Conservation (phyloP, 2,329 filamentous ascomycete genomes). For the Hymenoscyphus albidus region DNA sequence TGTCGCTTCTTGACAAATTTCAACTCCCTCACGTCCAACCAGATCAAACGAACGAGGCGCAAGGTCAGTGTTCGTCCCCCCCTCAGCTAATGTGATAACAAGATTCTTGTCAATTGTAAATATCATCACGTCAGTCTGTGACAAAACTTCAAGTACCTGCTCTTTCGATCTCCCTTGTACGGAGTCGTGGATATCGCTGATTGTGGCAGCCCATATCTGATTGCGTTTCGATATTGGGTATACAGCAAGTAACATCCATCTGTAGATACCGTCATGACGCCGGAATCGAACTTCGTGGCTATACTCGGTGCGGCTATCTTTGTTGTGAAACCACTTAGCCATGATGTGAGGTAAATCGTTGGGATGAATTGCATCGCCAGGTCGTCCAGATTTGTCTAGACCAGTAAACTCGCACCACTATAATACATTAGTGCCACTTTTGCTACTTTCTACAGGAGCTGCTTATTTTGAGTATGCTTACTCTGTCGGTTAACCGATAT, state of each 20-base stretch:
- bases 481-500: slow-evolving; percentile 26
- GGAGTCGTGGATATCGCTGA: slow-evolving; percentile 27
- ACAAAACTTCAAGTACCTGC: slow-evolving; percentile 26
- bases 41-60: not conserved
- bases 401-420: slow-evolving; percentile 31
- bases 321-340: slow-evolving; percentile 15
- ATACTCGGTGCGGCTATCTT: slow-evolving; percentile 10
- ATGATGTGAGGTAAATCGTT: slow-evolving; percentile 19
- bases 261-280: slow-evolving; percentile 26
- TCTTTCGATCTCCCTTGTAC: slow-evolving; percentile 25
- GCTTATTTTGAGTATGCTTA: slow-evolving; percentile 9
- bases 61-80: not conserved
- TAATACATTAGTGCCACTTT: too few species aligned
- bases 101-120: slow-evolving; percentile 21
- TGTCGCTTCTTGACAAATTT: not conserved
- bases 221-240: slow-evolving; percentile 19
- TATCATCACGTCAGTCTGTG: slow-evolving; percentile 27
- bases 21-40: not conserved
- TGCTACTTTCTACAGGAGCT: too few species aligned
- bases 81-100: not conserved
- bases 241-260: slow-evolving; percentile 28
- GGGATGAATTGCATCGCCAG: slow-evolving; percentile 19
- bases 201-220: slow-evolving; percentile 29
- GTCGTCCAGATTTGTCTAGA: slow-evolving; percentile 18
- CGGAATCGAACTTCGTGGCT: slow-evolving; percentile 25